Evolutionary conservation across 495 filamentous ascomycete genomes (phyloP), one percentile per base, ranked within the genome.

Genomic region (Aspergillus saccharolyticus): DNA sequence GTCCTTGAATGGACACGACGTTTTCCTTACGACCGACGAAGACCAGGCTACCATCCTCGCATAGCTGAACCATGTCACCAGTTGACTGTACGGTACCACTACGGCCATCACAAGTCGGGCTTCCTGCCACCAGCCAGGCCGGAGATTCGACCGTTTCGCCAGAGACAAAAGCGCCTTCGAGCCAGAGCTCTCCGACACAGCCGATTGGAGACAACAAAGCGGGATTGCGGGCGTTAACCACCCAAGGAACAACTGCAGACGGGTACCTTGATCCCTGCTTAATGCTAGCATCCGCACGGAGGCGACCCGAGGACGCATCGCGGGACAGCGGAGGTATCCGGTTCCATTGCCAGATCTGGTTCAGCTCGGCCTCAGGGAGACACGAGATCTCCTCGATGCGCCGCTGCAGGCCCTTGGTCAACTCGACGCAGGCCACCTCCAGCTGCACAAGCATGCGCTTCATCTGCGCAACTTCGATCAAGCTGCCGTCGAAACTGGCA

Each of bases 401-500:
- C 17, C 57, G 63, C 1, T 66, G 57, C 2, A 62, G 43, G 18
- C 59, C 59, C 6, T 66, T 65, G 0, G 57, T 63, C 39, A 80
- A 56, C 52, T 72, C 61, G 4, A 24, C 46, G 53, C 68, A 69
- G 18, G 66, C 66, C 2, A 61, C 61, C 42, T 77, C 77, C 12
- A 81, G 55, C 53, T 80, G 72, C 1, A 47, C 53, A 6, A 83
- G 64, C 15, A 80, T 65, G 14, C 76, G 65, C 45, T 75, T 52
- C 74, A 81, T 78, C 28, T 77, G 74, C 1, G 66, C 39, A 1
- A 65, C 58, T 12, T 65, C 61, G 30, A 83, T 69, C 21, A 75
- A 48, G 10, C 62, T 68, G 53, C 75, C 80, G 52, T 88, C 85
- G 56, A 86, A 88, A 61, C 81, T 86, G 1, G 84, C 84, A 62